Evolutionary conservation across 2,329 filamentous ascomycete species (phyloP).

Genomic region (Sporothrix dimorphospora): DNA sequence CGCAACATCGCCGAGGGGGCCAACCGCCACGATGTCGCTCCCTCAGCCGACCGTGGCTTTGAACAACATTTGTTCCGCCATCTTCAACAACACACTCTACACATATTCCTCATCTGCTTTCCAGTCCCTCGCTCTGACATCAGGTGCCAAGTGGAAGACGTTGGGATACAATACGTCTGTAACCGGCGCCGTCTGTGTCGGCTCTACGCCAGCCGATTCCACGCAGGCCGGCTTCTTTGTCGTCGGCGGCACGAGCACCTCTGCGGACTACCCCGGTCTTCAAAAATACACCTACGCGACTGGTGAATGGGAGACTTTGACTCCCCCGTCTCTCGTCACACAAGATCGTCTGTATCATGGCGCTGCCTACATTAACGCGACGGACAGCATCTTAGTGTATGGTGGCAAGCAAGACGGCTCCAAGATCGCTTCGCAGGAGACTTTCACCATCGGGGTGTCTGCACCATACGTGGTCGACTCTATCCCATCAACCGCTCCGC

Average conservation of each 20-base stretch:
- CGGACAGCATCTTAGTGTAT: constrained; percentile 77
- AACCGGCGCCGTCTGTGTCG: constrained; percentile 76
- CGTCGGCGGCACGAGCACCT: constrained; percentile 69
- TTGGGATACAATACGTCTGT: constrained; percentile 70
- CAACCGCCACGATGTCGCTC: constrained; percentile 61
- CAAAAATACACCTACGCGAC: constrained; percentile 66
- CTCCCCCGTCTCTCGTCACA: constrained; percentile 53
- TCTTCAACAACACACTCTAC: constrained; percentile 82
- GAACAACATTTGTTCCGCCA: constrained; percentile 77
- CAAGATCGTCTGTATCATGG: constrained; percentile 75
- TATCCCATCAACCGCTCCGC: constrained; percentile 57
- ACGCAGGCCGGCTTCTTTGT: constrained; percentile 71
- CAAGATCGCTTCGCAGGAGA: constrained; percentile 65
- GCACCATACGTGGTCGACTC: constrained; percentile 65
- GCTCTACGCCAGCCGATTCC: constrained; percentile 63
- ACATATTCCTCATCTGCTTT: constrained; percentile 77
- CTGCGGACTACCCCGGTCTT: constrained; percentile 68
- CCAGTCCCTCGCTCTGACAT: constrained; percentile 68
- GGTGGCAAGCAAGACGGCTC: constrained; percentile 70
- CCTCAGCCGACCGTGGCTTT: constrained; percentile 72
- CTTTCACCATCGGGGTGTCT: constrained; percentile 71
- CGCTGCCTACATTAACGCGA: constrained; percentile 71
- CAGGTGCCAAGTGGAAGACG: constrained; percentile 72
- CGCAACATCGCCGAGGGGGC: not conserved
- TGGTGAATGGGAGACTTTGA: constrained; percentile 55